phyloP scores from a whole-genome alignment of 148 eudicot species.

The Camellia granthamiana region DNA sequence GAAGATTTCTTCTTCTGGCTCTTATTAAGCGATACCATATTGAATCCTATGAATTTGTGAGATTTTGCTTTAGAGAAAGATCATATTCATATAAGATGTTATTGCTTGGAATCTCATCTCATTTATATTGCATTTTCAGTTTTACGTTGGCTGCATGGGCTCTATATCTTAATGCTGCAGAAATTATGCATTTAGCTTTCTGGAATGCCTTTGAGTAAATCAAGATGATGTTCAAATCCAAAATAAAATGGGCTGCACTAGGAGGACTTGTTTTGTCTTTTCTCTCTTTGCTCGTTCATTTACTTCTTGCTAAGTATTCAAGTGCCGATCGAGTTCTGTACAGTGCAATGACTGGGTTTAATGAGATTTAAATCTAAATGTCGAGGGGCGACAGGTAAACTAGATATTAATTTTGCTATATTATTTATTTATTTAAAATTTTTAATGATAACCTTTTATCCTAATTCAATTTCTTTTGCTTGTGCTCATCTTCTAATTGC shows the following conservation, averaged over 20 bases:
- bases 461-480: not conserved
- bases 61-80: constrained; percentile 2
- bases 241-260: constrained; percentile 71
- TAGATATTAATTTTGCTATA: not conserved
- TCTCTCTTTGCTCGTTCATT: constrained; percentile 55
- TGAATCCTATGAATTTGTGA: not conserved
- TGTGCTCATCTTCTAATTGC: constrained; percentile 13
- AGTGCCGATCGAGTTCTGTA: constrained; percentile 46
- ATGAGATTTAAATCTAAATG: constrained; percentile 47
- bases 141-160: constrained; percentile 10
- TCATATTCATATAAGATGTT: not conserved
- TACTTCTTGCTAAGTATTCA: constrained; percentile 61
- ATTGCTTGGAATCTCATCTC: constrained; percentile 7
- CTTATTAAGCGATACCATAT: not conserved
- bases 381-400: constrained; percentile 40
- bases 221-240: constrained; percentile 66
- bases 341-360: constrained; percentile 32
- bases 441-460: not conserved
- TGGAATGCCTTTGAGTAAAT: constrained; percentile 27
- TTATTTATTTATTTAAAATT: not conserved
- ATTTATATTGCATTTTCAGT: constrained; percentile 8
- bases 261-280: constrained; percentile 63
- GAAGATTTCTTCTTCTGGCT: not conserved
- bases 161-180: constrained; percentile 13
- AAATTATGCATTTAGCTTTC: constrained; percentile 24